Evolutionary conservation across 2,329 filamentous ascomycete species (phyloP), one percentile per base, ranked within the genome.

Genomic region (Penicillium brasilianum): DNA sequence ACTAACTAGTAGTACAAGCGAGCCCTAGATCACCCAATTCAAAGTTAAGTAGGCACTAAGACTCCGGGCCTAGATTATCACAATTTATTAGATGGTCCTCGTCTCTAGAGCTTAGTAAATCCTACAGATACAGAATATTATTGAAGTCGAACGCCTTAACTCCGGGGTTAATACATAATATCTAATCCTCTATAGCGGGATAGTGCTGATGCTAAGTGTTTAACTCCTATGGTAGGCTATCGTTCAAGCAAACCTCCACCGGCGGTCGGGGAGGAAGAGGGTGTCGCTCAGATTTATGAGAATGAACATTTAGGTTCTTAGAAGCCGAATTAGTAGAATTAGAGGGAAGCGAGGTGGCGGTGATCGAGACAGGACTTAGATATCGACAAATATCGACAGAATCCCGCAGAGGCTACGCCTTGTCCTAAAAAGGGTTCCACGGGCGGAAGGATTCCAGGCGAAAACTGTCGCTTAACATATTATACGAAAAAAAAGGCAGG

Each of bases 381-480:
- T 66, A 66, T 6, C 52, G 55, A 65, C 5, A 54, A 44, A 58
- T 37, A 54, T 56, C 37, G 28, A 58, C 50, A 34, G 37, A 36
- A 50, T 62, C 53, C 22, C 28, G 55, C 25, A 34, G 32, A 41
- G 51, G 55, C 22, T 59, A 32, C n/a, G 8, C 18, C 48, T 57
- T 55, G n/a, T 60, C 59, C 44, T 59, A 11, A 30, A 39, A 41
- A 51, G 59, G 61, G 20, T 64, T 62, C 59, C 32, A 66, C 14
- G 55, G 56, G 43, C 57, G 57, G 52, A 66, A 66, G 41, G 60
- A 64, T 56, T 62, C 61, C 25, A 66, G 37, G 48, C 59, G 61
- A 57, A 58, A 66, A 11, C 32, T 63, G 11, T 18, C 48, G 48
- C 46, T 59, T 55, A 51, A 46, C 51, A 65, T 65, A 41, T 20